phyloP scores from a whole-genome alignment of 1,284 basidiomycete species.

The Boletus smithii region DNA sequence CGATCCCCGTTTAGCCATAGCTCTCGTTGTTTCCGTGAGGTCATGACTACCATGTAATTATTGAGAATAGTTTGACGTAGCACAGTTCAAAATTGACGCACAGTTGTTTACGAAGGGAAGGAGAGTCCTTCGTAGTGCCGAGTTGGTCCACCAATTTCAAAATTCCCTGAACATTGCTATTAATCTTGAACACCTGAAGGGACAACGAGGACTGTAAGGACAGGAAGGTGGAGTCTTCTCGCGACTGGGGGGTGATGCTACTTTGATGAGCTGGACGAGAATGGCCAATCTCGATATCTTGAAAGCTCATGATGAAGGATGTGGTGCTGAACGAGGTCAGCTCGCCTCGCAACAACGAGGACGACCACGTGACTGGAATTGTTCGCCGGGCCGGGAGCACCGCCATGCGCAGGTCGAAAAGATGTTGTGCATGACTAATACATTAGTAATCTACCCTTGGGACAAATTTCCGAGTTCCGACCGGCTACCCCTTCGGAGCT shows the following conservation, averaged over 20 bases:
- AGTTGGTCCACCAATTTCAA: conserved; percentile 90
- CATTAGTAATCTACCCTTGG: too few relatives aligned
- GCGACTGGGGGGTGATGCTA: conserved; percentile 46
- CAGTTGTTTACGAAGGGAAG: conserved; percentile 74
- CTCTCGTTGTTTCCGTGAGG: conserved; percentile 89
- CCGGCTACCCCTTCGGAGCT: too few relatives aligned
- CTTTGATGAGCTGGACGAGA: conserved; percentile 44
- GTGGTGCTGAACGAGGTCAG: not conserved
- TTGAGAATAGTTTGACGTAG: conserved; percentile 3
- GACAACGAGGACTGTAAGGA: conserved; percentile 83
- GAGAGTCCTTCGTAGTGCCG: conserved; percentile 76
- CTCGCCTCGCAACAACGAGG: conserved; percentile 3
- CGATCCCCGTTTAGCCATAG: conserved; percentile 91
- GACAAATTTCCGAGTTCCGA: too few relatives aligned
- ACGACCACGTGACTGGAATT: conserved; percentile 19
- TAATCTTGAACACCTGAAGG: conserved; percentile 98
- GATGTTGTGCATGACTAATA: too few relatives aligned
- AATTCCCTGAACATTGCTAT: conserved; percentile 94
- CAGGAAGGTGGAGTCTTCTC: conserved; percentile 72
- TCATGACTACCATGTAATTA: conserved; percentile 58
- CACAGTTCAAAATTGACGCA: conserved; percentile 39
- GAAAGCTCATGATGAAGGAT: conserved; percentile 61
- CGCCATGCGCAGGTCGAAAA: too few relatives aligned
- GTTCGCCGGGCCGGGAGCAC: too few relatives aligned
- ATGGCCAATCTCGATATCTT: conserved; percentile 70